These are phyloP conservation scores for Amaranthus hypochondriacus DNA, from an alignment of 148 eudicot genomes.

Conservation along the genomic window DNA sequence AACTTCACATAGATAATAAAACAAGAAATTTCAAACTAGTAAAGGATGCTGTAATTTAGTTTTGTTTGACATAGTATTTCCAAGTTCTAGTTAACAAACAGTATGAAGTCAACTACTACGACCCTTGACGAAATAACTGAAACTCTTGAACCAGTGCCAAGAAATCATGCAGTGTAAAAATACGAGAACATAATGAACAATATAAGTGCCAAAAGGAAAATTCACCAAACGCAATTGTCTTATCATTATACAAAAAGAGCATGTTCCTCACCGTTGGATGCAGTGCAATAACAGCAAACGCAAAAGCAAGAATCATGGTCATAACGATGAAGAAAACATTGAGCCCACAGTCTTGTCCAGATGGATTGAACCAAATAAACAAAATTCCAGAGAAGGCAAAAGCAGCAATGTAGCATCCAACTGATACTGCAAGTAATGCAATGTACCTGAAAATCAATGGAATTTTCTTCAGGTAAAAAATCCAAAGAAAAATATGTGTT, in stretches of 20 bases:
- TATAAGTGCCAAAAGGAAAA: not conserved
- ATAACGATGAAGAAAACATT: slow-evolving; percentile 87
- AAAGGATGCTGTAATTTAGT: no score
- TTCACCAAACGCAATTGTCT: not conserved
- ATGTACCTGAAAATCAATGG: slow-evolving; percentile 57
- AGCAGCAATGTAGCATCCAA: slow-evolving; percentile 73
- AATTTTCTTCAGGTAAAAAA: slow-evolving; percentile 11
- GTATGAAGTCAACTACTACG: not conserved
- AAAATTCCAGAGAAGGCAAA: slow-evolving; percentile 64
- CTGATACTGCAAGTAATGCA: slow-evolving; percentile 80
- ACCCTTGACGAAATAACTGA: not conserved
- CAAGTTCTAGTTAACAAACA: not conserved
- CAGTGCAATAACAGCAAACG: slow-evolving; percentile 74
- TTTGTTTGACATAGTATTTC: not conserved
- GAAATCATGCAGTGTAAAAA: not conserved
- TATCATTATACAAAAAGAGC: not conserved
- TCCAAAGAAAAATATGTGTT: not conserved
- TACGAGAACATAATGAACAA: not conserved
- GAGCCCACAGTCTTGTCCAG: slow-evolving; percentile 92
- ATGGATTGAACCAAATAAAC: slow-evolving; percentile 96
- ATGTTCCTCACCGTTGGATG: slow-evolving; percentile 65
- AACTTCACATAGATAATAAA: no score
- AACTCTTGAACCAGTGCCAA: not conserved
- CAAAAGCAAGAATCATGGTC: slow-evolving; percentile 83
- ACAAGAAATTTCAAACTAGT: no score